A percentile compares a stretch with the other conserved stretches of the same genome.
phyloP scores from a whole-genome alignment of 257 asterid genomes.

The Henckelia pumila region DNA sequence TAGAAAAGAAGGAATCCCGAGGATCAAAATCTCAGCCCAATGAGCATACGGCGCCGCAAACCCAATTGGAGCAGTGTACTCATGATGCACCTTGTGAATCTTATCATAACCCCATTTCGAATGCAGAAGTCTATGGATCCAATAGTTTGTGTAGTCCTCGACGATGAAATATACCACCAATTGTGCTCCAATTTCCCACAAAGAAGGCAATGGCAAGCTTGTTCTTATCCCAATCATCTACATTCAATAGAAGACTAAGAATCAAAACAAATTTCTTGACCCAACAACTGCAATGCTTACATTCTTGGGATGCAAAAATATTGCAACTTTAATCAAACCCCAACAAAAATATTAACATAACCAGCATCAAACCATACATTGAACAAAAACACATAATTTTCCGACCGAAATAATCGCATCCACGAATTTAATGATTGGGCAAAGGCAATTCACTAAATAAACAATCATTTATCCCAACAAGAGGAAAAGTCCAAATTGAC shows the following conservation, averaged over 20 bases:
- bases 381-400: conserved; percentile 6
- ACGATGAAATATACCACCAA: conserved; percentile 72
- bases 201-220: conserved; percentile 85
- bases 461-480: not conserved
- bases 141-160: conserved; percentile 90
- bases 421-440: conserved; percentile 14
- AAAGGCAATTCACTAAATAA: not conserved
- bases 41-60: conserved; percentile 97
- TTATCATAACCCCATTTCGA: conserved; percentile 96
- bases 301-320: not conserved
- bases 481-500: conserved; percentile 7
- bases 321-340: conserved; percentile 20
- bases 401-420: not conserved
- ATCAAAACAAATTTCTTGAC: conserved; percentile 10
- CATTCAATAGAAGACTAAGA: conserved; percentile 17
- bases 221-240: conserved; percentile 85
- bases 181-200: conserved; percentile 71
- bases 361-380: not conserved
- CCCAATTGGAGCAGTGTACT: conserved; percentile 91
- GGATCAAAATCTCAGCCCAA: conserved; percentile 95
- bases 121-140: conserved; percentile 93
- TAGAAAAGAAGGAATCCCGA: conserved; percentile 90
- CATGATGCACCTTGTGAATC: conserved; percentile 95
- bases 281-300: not conserved
- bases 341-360: conserved; percentile 7